phyloP scores from a whole-genome alignment of 2,329 filamentous ascomycete species.

The Phialophora tarda region DNA sequence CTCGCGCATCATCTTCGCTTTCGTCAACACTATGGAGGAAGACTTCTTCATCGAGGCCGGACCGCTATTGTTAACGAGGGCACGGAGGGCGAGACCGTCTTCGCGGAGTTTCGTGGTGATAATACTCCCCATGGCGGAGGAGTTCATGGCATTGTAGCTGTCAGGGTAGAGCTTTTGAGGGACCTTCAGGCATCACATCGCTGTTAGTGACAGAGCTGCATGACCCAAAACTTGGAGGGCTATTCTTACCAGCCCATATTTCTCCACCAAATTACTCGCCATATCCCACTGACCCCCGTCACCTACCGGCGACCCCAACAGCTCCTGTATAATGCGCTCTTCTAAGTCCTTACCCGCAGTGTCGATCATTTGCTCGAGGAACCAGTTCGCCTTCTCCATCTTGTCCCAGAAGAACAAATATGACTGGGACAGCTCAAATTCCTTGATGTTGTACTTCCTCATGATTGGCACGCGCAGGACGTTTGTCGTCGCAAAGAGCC shows the following conservation, averaged over 20 bases:
- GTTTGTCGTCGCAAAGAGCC: conserved; percentile 91
- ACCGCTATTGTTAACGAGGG: conserved; percentile 52
- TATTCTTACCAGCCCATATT: conserved; percentile 75
- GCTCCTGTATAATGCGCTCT: conserved; percentile 71
- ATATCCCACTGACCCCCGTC: conserved; percentile 94
- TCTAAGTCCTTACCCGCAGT: conserved; percentile 74
- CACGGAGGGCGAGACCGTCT: conserved; percentile 74
- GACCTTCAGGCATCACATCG: conserved; percentile 47
- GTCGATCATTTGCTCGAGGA: conserved; percentile 81
- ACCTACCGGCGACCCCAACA: conserved; percentile 71
- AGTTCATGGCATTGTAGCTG: conserved; percentile 76
- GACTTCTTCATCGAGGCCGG: conserved; percentile 48
- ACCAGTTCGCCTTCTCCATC: conserved; percentile 88
- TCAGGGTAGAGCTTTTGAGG: conserved; percentile 83
- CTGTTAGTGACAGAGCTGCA: background rate
- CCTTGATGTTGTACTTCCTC: conserved; percentile 76
- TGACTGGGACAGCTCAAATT: conserved; percentile 84
- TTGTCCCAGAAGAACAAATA: conserved; percentile 96
- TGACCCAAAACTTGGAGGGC: background rate
- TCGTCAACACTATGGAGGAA: conserved; percentile 57
- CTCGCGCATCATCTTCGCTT: conserved; percentile 77
- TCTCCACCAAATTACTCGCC: conserved; percentile 81
- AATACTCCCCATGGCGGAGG: conserved; percentile 70
- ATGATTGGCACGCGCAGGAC: conserved; percentile 88
- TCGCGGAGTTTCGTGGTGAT: conserved; percentile 88